Evolutionary conservation across 345 rosid genomes (phyloP).

Genomic region (Eucalyptus melliodora): DNA sequence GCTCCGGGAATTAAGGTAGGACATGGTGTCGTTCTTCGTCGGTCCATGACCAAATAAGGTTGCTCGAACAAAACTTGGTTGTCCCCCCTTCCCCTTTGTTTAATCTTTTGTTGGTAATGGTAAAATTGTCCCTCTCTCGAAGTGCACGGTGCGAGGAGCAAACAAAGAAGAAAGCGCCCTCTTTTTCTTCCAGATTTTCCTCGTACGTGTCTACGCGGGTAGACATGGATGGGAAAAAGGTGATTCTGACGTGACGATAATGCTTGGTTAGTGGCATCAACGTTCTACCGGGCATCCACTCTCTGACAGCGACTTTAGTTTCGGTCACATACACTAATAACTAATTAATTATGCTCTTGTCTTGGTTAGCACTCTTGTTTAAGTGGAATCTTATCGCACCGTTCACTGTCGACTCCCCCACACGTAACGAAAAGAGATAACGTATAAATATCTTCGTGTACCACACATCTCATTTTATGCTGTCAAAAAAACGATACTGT

Average conservation of each 20-base stretch:
- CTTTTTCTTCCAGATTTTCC: constrained; percentile 1
- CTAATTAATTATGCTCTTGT: background rate
- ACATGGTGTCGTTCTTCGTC: background rate
- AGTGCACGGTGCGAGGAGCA: background rate
- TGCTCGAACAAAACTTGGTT: background rate
- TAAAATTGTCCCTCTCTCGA: background rate
- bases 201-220: background rate
- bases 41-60: background rate
- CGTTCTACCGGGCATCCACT: background rate
- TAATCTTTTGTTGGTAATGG: background rate
- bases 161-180: background rate
- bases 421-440: background rate
- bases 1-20: background rate
- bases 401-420: background rate
- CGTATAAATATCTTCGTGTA: background rate
- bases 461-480: background rate
- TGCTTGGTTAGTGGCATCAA: background rate
- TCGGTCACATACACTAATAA: background rate
- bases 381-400: background rate
- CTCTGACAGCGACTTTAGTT: background rate
- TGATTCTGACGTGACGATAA: background rate
- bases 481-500: background rate
- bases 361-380: background rate
- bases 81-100: background rate
- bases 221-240: background rate